Conservation (phyloP, 106 monocot genomes). For the Platanthera guangdongensis region DNA sequence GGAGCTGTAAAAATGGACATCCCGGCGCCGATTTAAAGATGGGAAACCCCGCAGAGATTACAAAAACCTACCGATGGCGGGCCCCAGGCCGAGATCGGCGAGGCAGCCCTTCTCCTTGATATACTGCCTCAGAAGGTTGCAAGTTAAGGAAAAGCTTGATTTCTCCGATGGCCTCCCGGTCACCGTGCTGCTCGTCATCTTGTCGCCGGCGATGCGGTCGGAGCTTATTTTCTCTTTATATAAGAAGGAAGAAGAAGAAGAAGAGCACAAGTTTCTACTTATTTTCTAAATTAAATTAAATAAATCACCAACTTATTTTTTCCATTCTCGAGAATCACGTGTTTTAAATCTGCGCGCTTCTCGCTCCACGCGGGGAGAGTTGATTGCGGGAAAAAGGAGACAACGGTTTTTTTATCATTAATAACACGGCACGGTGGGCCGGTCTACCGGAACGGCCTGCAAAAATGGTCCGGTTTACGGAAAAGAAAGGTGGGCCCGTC, state of each 20-base stretch:
- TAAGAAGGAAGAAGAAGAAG: too few species aligned
- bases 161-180: conserved; percentile 7
- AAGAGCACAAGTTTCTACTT: too few species aligned
- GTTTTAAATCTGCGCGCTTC: too few species aligned
- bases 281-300: too few species aligned
- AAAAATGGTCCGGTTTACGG: not conserved
- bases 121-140: conserved; percentile 65
- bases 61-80: not conserved
- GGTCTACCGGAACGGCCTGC: not conserved
- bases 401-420: not conserved
- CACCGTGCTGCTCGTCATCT: not conserved
- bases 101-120: conserved; percentile 57
- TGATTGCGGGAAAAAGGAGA: not conserved
- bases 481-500: too few species aligned
- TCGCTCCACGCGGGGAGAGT: too few species aligned
- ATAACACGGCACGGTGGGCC: not conserved
- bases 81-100: conserved; percentile 39
- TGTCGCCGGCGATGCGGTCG: not conserved
- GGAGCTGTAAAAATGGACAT: not conserved
- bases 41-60: not conserved
- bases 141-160: conserved; percentile 43
- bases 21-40: not conserved
- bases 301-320: too few species aligned
- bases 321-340: too few species aligned
- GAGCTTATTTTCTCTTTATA: not conserved